Base-by-base conservation (phyloP, 352 stramenopile genomes). In the Phytophthora aleatoria region DNA sequence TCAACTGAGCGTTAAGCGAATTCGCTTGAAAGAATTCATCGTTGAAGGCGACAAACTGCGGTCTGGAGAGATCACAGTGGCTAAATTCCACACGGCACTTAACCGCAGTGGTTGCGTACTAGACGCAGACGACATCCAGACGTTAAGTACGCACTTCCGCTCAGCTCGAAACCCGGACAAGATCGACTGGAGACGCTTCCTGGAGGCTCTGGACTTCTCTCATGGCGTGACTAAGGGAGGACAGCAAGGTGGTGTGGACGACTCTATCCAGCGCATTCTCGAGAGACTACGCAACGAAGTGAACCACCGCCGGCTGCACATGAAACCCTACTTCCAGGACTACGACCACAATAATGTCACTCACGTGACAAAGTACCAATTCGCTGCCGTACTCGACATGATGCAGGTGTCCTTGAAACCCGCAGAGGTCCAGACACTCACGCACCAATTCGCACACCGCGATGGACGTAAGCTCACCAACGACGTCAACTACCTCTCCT, bases 251-350 rank as follows among this genome's bases (percentile, higher is more conserved):
- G 16, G 9, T 35, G 20, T 47, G 41, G 60, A 69, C 33, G 69
- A 80, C n/a, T 66, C 69, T 9, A 57, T 82, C 3, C 50, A 60
- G n/a, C 63, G 54, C 2, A 57, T 90, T 0, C 51, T 93, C 8
- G 76, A 74, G 35, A 74, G 63, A 20, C 41, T 93, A 26, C 77
- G 78, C 2, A 71, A 61, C 24, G 79, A 89, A 47, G 79, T 94
- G 16, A 84, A 79, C 59, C 74, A 87, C 38, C 79, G 82, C 1
- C 79, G 85, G 2, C 45, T 94, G 16, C 79, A 94, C 71, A 90
- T 95, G 80, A 95, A 95, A 73, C 83, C 87, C 26, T 94, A 93
- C 67, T 94, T 92, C 66, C 82, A 94, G 62, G 85, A 95, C 69
- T 94, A 94, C 65, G 85, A 94, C 70, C 82, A 87, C 67, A 95